Evolutionary conservation across 495 filamentous ascomycete genomes (phyloP), one percentile per base, ranked within the genome.

Genomic region (Penicillium mononematosum): DNA sequence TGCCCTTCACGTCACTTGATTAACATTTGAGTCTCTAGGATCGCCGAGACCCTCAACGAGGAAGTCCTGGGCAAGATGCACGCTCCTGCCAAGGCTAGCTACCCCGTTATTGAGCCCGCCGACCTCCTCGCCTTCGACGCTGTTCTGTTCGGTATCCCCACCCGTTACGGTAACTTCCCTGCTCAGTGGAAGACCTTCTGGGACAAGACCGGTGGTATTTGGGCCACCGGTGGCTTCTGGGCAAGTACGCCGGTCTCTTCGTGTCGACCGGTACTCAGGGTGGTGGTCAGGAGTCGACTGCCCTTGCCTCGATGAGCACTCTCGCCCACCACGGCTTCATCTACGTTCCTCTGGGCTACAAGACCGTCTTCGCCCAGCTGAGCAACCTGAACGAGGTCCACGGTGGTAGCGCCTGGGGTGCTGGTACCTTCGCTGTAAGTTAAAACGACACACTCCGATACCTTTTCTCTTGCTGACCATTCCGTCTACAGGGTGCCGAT

Each of bases 121-220:
- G 78, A 72, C 12, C 84, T 97, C n/a, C 79, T 84, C 59, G 55
- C 83, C 53, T 97, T 94, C 78, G 92, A 98, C 69, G 94, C 80
- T 69, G 86, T 99, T 75, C 86, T 99, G 38, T 83, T 99, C 59
- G 95, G 95, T 64, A 92, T 99, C 74, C 94, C 94, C 31, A 99
- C 94, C n/a, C 87, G 94, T 55, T 99, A 89, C 78, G 94, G 94
- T 71, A 99, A 96, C 85, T 96, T 96, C 82, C 92, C 94, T 41
- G 92, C 88, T 27, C 94, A 98, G 77, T 98, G 88, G 88, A 97
- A 92, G 82, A 70, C 85, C 43, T 95, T 92, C 83, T 92, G 87
- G 87, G 90, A 95, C 79, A 78, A 81, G 72, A 89, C 88, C 25
- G 90, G 90, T 66, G 75, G 80, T 67, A 86, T 88, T 65, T 91